Percentiles rank a stretch among this genome's conserved stretches.
Evolutionary conservation across 768 basidiomycete species (phyloP).

Genomic region (Tremella fuciformis): DNA sequence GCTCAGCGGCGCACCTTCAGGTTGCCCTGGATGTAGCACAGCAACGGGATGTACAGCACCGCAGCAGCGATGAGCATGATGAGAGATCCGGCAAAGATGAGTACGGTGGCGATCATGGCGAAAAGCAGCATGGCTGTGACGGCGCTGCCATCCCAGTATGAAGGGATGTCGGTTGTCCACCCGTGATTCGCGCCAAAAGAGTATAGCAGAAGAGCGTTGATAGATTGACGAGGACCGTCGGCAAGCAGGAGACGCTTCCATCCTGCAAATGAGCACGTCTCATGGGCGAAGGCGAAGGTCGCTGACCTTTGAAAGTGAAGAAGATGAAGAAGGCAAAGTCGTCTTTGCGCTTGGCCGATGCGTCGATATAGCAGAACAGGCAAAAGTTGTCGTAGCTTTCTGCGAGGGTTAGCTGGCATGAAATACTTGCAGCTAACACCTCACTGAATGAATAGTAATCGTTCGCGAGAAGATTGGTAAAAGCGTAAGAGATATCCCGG

Average conservation of each 20-base stretch:
- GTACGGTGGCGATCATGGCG: conserved; percentile 83
- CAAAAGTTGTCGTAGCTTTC: conserved; percentile 97
- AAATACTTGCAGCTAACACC: conserved; percentile 46
- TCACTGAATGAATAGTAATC: conserved; percentile 91
- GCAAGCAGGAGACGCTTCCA: conserved; percentile 87
- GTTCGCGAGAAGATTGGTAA: conserved; percentile 96
- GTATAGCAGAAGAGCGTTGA: conserved; percentile 96
- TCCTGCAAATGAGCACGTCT: conserved; percentile 44
- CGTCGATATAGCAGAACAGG: conserved; percentile 93
- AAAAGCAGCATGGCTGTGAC: conserved; percentile 81
- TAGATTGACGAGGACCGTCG: conserved; percentile 93
- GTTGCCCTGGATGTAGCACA: conserved; percentile 94
- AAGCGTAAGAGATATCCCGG: conserved; percentile 95
- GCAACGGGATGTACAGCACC: conserved; percentile 84
- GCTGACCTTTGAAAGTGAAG: conserved; percentile 96
- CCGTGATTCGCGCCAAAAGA: conserved; percentile 73
- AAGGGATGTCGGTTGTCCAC: conserved; percentile 65
- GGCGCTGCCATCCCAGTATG: conserved; percentile 58
- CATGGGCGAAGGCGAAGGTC: neutral
- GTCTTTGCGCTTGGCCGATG: conserved; percentile 92
- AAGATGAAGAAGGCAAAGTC: conserved; percentile 99
- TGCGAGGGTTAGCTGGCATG: conserved; percentile 45
- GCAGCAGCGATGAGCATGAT: conserved; percentile 78
- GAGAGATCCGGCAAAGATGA: conserved; percentile 80
- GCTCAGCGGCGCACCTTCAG: conserved; percentile 62